phyloP scores from a whole-genome alignment of 106 monocot genomes.

The Hemerocallis citrina region DNA sequence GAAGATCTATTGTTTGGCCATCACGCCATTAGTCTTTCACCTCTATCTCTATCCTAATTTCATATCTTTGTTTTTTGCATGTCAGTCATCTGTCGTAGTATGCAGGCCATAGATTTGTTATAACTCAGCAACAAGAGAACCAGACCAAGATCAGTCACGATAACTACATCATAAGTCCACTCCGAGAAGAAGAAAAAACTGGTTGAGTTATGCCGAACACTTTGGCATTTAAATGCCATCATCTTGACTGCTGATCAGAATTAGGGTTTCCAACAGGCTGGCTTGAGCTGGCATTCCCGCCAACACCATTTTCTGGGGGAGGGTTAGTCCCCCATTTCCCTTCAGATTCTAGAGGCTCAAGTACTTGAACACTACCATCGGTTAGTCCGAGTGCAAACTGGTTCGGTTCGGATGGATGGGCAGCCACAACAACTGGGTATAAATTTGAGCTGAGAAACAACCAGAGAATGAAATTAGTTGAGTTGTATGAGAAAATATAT shows the following conservation, averaged over 20 bases:
- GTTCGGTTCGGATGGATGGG: slow-evolving; percentile 42
- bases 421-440: slow-evolving; percentile 35
- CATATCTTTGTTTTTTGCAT: no score
- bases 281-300: slow-evolving; percentile 12
- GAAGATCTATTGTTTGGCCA: no score
- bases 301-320: slow-evolving; percentile 22
- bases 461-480: not conserved
- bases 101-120: no score
- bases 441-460: slow-evolving; percentile 19
- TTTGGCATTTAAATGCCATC: no score
- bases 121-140: no score
- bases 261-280: slow-evolving; percentile 15
- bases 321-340: slow-evolving; percentile 35
- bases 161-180: no score
- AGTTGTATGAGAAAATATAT: not conserved
- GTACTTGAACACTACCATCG: slow-evolving; percentile 44
- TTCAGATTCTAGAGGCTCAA: slow-evolving; percentile 49
- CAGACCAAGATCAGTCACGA: no score
- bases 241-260: slow-evolving; percentile 14
- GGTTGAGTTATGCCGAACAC: no score
- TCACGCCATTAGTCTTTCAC: no score
- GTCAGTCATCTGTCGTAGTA: no score
- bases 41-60: no score
- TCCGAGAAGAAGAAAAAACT: no score
- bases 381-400: slow-evolving; percentile 58